Evolutionary conservation across 257 asterid species (phyloP).

Genomic region (Pogostemon cablin): DNA sequence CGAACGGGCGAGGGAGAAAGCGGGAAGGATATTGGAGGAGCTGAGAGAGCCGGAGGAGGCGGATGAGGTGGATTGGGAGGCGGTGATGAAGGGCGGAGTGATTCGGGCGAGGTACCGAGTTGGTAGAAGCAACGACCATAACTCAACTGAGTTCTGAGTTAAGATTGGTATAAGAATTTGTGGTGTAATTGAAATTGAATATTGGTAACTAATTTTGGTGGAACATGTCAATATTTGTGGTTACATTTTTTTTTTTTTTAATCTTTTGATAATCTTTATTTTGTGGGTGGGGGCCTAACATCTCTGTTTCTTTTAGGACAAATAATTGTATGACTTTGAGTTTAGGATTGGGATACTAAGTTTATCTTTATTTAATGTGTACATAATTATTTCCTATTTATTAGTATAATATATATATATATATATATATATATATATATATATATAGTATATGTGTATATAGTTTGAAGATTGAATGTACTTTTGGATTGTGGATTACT

Average conservation of each 20-base stretch:
- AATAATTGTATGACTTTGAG: constrained; percentile 25
- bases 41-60: constrained; percentile 54
- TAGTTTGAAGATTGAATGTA: constrained; percentile 25
- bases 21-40: constrained; percentile 50
- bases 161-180: neutral
- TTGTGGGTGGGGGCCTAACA: constrained; percentile 33
- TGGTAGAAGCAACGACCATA: constrained; percentile 29
- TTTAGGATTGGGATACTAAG: constrained; percentile 19
- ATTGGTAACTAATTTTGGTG: constrained; percentile 33
- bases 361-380: constrained; percentile 1
- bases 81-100: constrained; percentile 65
- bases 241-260: constrained; percentile 4
- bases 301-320: constrained; percentile 23
- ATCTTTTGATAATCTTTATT: constrained; percentile 30
- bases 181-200: constrained; percentile 24
- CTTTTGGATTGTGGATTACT: constrained; percentile 20
- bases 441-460: neutral
- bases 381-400: neutral
- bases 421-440: neutral
- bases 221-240: constrained; percentile 35
- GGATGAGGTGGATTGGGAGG: constrained; percentile 83
- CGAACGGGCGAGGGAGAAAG: constrained; percentile 77
- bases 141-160: constrained; percentile 48
- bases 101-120: constrained; percentile 53
- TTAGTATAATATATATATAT: neutral